Base-by-base conservation (phyloP, 2,329 filamentous ascomycete genomes). In the Paraconiothyrium sp. region DNA sequence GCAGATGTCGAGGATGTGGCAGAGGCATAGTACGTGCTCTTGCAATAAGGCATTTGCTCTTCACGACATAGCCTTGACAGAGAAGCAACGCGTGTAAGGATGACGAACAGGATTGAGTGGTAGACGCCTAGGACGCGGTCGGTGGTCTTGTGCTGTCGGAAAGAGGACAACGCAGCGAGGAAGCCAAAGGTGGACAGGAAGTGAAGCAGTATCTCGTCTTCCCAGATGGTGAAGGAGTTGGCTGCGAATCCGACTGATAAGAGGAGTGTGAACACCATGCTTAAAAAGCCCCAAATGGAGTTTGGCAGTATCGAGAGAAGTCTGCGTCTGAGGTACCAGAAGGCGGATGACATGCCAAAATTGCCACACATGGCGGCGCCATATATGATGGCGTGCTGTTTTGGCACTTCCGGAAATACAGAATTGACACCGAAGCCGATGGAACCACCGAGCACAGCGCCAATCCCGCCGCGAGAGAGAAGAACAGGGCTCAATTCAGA, bases 161-260 rank as follows among this genome's bases (percentile, higher is more conserved):
- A 85, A 0, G 94, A 94, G 2, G 90, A 89, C 13, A 92, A 79
- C 13, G 91, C 86, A 39, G 90, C 88, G n/a, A 90, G 84, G 7
- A 93, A 79, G 34, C 93, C 94, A 75, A 98, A 97, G 0, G 94
- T 95, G 2, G 89, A 88, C 61, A 97, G 87, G 81, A 98, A 94
- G 81, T 97, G 97, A 3, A 97, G 84, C 4, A 97, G 85, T 59
- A 97, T 97, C 14, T 93, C 92, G 73, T 99, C 95, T 81, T 99
- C 95, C 94, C 95, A 99, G 67, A 99, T 97, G 0, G 94, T 98
- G 80, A 94, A 99, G 0, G 95, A 99, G 80, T 99, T 99, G 3
- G 95, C 95, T 0, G 94, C 94, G 76, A 98, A 99, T 8, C 95
- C 94, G 55, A 92, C 83, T n/a, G 93, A 96, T 73, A 97, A 92